phyloP scores from a whole-genome alignment of 768 basidiomycete genomes.

The Pisolithus orientalis region DNA sequence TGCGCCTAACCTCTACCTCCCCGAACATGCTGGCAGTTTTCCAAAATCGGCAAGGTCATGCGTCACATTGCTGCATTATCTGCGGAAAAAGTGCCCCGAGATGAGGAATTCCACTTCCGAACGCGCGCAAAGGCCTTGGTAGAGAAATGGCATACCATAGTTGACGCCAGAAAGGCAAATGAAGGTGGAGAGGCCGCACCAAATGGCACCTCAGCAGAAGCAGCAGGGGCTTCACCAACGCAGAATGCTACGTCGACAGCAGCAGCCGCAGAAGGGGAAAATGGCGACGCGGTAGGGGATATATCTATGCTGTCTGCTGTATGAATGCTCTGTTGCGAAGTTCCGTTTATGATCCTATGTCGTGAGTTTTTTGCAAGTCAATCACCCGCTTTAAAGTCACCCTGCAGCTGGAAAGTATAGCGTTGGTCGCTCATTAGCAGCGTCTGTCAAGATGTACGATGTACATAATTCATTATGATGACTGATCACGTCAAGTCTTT shows the following conservation, averaged over 20 bases:
- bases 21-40: conserved; percentile 19
- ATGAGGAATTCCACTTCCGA: conserved; percentile 49
- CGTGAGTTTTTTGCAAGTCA: conserved; percentile 1
- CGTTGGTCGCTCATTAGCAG: conserved; percentile 6
- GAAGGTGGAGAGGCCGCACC: conserved; percentile 23
- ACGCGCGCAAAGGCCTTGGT: conserved; percentile 43
- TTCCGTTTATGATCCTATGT: conserved; percentile 4
- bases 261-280: conserved; percentile 17
- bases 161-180: conserved; percentile 27
- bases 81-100: conserved; percentile 38
- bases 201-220: conserved; percentile 21
- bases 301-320: conserved; percentile 37
- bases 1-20: conserved; percentile 7
- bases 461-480: conserved; percentile 15
- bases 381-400: conserved; percentile 16
- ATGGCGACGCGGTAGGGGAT: conserved; percentile 27
- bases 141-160: conserved; percentile 38
- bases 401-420: conserved; percentile 13
- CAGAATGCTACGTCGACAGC: conserved; percentile 25
- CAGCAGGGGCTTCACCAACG: conserved; percentile 12
- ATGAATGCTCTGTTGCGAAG: conserved; percentile 9
- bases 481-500: background rate
- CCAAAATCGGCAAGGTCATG: conserved; percentile 57
- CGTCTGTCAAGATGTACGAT: conserved; percentile 13
- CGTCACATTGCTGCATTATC: conserved; percentile 48